Percentiles rank a stretch among this genome's conserved stretches.
Evolutionary conservation across 2,329 filamentous ascomycete species (phyloP).

Genomic region (Sporothrix protearum): DNA sequence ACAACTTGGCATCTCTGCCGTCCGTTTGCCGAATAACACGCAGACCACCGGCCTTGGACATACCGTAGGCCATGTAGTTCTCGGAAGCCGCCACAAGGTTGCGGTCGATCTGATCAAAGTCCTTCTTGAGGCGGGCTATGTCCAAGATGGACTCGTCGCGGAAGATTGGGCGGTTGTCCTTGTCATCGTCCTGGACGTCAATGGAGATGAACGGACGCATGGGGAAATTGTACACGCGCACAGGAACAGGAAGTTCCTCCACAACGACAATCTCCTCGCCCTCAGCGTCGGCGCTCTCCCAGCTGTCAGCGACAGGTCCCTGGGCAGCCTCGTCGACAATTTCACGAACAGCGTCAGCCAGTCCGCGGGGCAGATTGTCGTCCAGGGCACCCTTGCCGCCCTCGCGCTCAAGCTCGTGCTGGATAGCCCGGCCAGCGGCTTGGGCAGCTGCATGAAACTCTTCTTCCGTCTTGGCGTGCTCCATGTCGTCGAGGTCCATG

Average conservation of each 20-base stretch:
- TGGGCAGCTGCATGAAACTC: slow-evolving; percentile 52
- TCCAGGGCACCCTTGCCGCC: slow-evolving; percentile 52
- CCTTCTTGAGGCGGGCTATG: slow-evolving; percentile 92
- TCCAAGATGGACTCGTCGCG: slow-evolving; percentile 81
- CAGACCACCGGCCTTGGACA: slow-evolving; percentile 88
- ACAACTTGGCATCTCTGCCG: slow-evolving; percentile 85
- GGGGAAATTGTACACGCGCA: slow-evolving; percentile 91
- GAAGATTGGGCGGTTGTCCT: slow-evolving; percentile 60
- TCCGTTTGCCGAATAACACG: slow-evolving; percentile 93
- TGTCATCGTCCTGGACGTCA: slow-evolving; percentile 59
- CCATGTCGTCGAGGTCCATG: slow-evolving; percentile 48
- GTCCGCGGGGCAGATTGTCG: slow-evolving; percentile 47
- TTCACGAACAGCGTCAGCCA: slow-evolving; percentile 49
- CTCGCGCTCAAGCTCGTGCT: slow-evolving; percentile 54
- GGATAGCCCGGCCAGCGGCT: slow-evolving; percentile 46
- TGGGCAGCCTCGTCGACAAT: slow-evolving; percentile 56
- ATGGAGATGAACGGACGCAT: slow-evolving; percentile 96
- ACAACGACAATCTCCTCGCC: slow-evolving; percentile 62
- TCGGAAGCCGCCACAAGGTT: slow-evolving; percentile 86
- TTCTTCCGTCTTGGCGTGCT: slow-evolving; percentile 50
- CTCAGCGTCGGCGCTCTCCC: slow-evolving; percentile 75
- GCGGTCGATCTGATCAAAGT: slow-evolving; percentile 95
- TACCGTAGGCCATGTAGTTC: slow-evolving; percentile 89
- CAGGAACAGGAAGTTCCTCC: slow-evolving; percentile 61
- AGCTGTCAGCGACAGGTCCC: slow-evolving; percentile 72